Base-by-base conservation (phyloP, 768 basidiomycete genomes). In the Lactarius quietus region DNA sequence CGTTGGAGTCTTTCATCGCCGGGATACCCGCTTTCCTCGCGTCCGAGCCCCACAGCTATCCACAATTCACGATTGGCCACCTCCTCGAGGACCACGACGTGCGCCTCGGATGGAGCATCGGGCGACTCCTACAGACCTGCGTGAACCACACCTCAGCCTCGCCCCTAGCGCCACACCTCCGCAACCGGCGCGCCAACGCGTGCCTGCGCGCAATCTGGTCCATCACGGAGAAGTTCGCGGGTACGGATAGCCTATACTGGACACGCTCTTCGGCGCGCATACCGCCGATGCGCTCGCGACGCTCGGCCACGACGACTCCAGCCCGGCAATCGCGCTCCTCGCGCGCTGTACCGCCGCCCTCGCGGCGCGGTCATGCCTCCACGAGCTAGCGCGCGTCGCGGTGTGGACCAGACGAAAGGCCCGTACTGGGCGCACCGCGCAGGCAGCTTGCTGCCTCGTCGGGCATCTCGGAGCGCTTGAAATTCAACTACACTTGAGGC, bases 61-160 rank as follows among this genome's bases (percentile, higher is more conserved):
- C 63, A 5, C 28, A 61, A 29, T 57, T 57, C 39, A 68, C 67
- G 20, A 66, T 68, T 20, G 64, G 59, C 12, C 12, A 43, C 3
- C 67, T 68, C 23, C 41, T 68, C 23, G 64, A 61, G 28, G 63
- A 67, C 36, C 33, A 3, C 12, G 55, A 62, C 10, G 64, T 66
- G 38, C 64, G 59, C 56, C 64, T 68, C 28, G 67, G 67, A 41
- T 54, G 56, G 64, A 61, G 35, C 31, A 68, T 66, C 9, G 67
- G 67, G 3, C 64, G 64, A 17, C 64, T 68, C 39, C 35, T 68
- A 8, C 55, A 53, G 38, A 68, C 64, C 1, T 68, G 67, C 59
- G 26, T 31, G 36, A 18, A 39, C 18, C n/a, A n/a, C n/a, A n/a
- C n/a, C n/a, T n/a, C n/a, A n/a, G n/a, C n/a, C n/a, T n/a, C n/a